These are phyloP conservation scores for Zoysia japonica DNA, from an alignment of 176 grass and related monocot species.

Conservation along the genomic window DNA sequence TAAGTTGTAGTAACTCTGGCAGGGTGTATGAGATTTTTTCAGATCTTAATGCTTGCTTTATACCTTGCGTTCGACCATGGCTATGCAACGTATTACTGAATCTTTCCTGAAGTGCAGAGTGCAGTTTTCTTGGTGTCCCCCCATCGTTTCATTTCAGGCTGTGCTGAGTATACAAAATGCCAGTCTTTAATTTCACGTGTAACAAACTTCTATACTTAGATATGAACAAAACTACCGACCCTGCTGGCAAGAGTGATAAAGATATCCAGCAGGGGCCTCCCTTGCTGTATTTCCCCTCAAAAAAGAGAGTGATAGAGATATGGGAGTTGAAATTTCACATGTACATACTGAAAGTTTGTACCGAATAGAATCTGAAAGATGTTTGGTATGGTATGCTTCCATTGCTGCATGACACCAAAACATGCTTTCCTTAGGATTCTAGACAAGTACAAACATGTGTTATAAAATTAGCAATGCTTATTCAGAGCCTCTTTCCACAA, in stretches of 20 bases:
- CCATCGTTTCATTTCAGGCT: too few species aligned
- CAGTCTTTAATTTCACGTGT: neutral
- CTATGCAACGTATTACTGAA: neutral
- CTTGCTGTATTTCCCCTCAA: too few species aligned
- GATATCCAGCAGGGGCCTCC: too few species aligned
- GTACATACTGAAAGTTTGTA: neutral
- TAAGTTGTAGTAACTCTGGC: too few species aligned
- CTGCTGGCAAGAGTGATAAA: neutral
- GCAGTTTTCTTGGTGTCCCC: too few species aligned
- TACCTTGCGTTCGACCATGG: neutral
- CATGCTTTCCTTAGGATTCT: slow-evolving; percentile 1
- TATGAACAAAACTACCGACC: slow-evolving; percentile 2
- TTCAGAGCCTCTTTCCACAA: slow-evolving; percentile 38
- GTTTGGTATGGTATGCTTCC: neutral
- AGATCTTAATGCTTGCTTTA: neutral
- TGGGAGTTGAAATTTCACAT: neutral
- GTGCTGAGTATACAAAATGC: neutral
- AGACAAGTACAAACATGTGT: slow-evolving; percentile 24
- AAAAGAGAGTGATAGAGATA: too few species aligned
- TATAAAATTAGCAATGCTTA: slow-evolving; percentile 38
- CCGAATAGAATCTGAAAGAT: neutral
- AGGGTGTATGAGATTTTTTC: neutral
- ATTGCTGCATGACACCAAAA: neutral
- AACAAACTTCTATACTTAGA: neutral
- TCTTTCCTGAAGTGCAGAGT: neutral